These are phyloP conservation scores for Penicillium riverlandense DNA, from an alignment of 495 filamentous ascomycete species.

Conservation along the genomic window DNA sequence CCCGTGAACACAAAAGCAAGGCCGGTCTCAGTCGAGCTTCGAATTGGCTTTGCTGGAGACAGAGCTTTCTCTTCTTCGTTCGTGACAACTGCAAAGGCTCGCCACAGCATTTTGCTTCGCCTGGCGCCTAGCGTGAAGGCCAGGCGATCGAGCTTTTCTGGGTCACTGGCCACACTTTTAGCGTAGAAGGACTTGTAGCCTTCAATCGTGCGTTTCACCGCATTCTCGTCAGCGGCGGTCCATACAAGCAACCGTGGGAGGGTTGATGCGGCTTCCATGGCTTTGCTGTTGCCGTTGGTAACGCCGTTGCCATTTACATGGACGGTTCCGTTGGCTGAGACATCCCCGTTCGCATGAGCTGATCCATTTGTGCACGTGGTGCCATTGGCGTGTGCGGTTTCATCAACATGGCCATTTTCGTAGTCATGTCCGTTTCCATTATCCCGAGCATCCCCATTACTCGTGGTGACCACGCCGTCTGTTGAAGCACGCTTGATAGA, in stretches of 20 bases:
- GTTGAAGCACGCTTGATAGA: too few relatives aligned
- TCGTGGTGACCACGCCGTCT: too few relatives aligned
- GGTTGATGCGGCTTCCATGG: too few relatives aligned
- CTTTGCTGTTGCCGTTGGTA: background rate
- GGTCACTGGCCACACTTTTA: background rate
- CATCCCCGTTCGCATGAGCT: too few relatives aligned
- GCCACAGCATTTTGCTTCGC: background rate
- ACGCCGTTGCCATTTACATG: background rate
- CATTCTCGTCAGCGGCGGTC: background rate
- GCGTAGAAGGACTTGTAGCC: background rate
- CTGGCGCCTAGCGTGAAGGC: background rate
- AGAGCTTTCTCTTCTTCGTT: background rate
- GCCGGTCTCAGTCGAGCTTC: background rate
- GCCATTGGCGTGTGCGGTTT: too few relatives aligned
- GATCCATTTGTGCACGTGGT: too few relatives aligned
- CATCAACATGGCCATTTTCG: too few relatives aligned
- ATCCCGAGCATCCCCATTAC: too few relatives aligned
- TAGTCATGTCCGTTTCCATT: too few relatives aligned
- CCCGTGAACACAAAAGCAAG: slow-evolving; percentile 26
- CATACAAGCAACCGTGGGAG: background rate
- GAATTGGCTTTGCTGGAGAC: background rate
- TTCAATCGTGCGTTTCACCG: background rate
- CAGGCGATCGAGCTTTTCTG: background rate
- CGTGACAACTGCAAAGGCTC: background rate
- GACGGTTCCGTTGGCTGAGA: too few relatives aligned